These are phyloP conservation scores for Nannizzia gypsea DNA, from an alignment of 2,329 filamentous ascomycete genomes.

Conservation along the genomic window DNA sequence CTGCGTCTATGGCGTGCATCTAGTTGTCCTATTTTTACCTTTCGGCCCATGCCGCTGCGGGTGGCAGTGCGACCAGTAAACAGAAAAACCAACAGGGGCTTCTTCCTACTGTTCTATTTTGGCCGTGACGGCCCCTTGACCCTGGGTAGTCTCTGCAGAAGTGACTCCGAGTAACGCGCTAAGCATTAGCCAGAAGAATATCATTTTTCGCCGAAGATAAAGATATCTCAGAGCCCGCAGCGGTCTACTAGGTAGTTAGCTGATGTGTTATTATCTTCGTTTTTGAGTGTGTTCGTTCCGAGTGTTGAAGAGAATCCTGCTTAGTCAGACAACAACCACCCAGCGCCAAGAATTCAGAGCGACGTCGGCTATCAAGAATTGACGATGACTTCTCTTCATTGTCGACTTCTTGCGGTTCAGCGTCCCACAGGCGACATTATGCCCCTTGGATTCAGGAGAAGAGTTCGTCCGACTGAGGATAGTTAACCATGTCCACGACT, in stretches of 20 bases:
- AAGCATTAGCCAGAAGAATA: not conserved
- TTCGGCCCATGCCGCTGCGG: constrained; percentile 3
- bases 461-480: not conserved
- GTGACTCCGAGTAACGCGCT: not conserved
- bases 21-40: not conserved
- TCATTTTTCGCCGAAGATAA: not conserved
- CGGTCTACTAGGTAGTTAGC: no score
- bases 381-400: not conserved
- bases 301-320: not conserved
- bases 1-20: not conserved
- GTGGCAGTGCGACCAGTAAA: constrained; percentile 1
- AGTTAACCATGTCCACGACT: not conserved
- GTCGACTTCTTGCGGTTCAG: not conserved
- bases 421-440: not conserved
- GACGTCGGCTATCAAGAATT: not conserved
- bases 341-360: not conserved
- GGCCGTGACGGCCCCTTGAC: not conserved
- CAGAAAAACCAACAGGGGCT: not conserved
- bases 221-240: not conserved
- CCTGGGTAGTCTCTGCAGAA: not conserved
- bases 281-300: no score
- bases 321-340: not conserved
- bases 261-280: no score
- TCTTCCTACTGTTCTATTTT: not conserved
- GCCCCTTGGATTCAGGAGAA: not conserved